phyloP scores from a whole-genome alignment of 768 basidiomycete species.

The Leccinellum albellum region DNA sequence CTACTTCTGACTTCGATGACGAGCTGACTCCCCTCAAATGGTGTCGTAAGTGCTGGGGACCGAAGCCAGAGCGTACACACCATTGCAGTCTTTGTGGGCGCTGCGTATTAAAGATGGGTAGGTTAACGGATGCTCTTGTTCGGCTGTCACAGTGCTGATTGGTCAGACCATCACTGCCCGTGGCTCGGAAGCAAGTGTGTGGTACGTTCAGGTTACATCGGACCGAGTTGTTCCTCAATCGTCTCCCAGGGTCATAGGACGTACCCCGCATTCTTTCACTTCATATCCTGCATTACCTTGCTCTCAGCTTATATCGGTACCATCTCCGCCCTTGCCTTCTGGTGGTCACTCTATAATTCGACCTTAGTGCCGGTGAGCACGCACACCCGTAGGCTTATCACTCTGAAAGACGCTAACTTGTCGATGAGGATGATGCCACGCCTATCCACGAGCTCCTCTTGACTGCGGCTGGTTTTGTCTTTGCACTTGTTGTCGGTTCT shows the following conservation, averaged over 20 bases:
- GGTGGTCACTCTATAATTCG: conserved; percentile 65
- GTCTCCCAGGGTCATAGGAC: conserved; percentile 68
- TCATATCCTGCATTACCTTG: conserved; percentile 59
- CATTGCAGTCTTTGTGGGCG: conserved; percentile 73
- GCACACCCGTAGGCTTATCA: neutral
- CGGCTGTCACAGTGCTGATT: conserved; percentile 4
- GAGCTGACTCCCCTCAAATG: conserved; percentile 60
- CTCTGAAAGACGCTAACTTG: conserved; percentile 1
- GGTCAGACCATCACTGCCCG: conserved; percentile 79
- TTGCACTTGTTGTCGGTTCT: conserved; percentile 66
- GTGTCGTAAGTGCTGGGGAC: conserved; percentile 77
- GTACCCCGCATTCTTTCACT: conserved; percentile 80
- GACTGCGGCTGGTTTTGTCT: conserved; percentile 53
- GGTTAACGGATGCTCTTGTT: conserved; percentile 19
- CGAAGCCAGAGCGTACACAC: conserved; percentile 77
- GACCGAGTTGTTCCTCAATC: neutral
- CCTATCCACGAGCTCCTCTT: conserved; percentile 71
- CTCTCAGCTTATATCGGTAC: conserved; percentile 59
- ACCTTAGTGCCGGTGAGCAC: conserved; percentile 50
- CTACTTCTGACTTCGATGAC: conserved; percentile 44
- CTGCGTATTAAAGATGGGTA: conserved; percentile 85
- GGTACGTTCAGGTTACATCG: conserved; percentile 38
- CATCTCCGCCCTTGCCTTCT: conserved; percentile 51
- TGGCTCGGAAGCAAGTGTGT: conserved; percentile 79
- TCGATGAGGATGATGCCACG: conserved; percentile 52